These are phyloP conservation scores for Reutealis trisperma DNA, from an alignment of 345 rosid species.

Conservation along the genomic window DNA sequence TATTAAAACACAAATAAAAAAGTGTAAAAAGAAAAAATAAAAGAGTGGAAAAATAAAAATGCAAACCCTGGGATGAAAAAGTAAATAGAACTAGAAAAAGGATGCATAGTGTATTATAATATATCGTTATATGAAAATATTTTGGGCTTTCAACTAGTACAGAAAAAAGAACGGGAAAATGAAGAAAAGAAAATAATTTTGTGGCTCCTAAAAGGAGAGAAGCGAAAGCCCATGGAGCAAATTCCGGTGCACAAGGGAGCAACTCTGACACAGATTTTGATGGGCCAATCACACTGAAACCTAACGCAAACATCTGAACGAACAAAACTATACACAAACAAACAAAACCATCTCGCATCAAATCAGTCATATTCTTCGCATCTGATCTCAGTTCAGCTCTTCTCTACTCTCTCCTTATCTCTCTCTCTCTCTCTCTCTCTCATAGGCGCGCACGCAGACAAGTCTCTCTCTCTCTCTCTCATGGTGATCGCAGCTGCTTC, in stretches of 20 bases:
- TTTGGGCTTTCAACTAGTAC: no score
- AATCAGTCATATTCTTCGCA: constrained; percentile 8
- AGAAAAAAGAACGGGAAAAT: no score
- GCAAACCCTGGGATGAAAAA: no score
- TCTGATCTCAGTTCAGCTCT: background rate
- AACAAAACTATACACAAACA: background rate
- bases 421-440: constrained; percentile 10
- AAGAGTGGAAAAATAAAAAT: no score
- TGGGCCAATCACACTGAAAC: constrained; percentile 11
- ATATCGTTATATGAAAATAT: no score
- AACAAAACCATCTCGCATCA: background rate
- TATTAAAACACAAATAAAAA: no score
- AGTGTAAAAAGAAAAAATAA: no score
- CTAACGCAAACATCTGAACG: background rate
- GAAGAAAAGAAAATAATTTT: background rate
- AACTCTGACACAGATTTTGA: constrained; percentile 6
- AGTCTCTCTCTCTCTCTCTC: constrained; percentile 13
- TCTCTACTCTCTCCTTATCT: background rate
- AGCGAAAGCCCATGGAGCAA: background rate
- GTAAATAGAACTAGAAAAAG: no score
- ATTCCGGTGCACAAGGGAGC: background rate
- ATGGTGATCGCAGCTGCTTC: constrained; percentile 83
- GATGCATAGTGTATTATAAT: no score
- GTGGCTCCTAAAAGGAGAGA: no score
- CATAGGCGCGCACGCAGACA: background rate